Percentiles rank a stretch among this genome's conserved stretches.
phyloP scores from a whole-genome alignment of 768 basidiomycete species.

The Tulasnella sp. region DNA sequence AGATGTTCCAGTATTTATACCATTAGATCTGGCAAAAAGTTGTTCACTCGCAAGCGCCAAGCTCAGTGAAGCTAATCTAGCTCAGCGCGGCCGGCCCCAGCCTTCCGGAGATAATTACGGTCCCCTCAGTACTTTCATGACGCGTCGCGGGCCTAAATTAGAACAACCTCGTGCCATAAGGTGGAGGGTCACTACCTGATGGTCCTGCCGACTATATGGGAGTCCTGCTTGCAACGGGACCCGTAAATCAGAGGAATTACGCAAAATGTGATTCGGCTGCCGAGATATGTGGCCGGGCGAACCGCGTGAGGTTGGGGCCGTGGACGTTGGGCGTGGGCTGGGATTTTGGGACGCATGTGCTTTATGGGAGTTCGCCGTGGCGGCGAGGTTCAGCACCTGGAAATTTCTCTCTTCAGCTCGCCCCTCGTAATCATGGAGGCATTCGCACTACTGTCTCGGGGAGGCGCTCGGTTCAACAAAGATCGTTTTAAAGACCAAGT shows the following conservation, averaged over 20 bases:
- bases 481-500: constrained; percentile 60
- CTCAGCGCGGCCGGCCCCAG: background rate
- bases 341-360: background rate
- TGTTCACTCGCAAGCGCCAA: background rate
- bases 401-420: background rate
- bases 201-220: background rate
- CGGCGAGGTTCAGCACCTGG: background rate
- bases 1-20: background rate
- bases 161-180: background rate
- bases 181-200: background rate
- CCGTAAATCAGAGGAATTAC: background rate
- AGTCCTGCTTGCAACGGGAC: background rate
- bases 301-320: background rate
- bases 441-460: constrained; percentile 84
- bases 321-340: background rate
- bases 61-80: background rate
- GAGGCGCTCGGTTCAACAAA: constrained; percentile 80
- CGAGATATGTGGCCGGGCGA: background rate
- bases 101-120: background rate
- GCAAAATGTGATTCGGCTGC: background rate
- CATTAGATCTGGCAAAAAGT: too few relatives aligned
- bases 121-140: background rate
- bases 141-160: background rate
- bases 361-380: background rate
- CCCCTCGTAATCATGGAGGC: constrained; percentile 60